Base-by-base conservation (phyloP, 2,329 filamentous ascomycete species). In the Ascochyta viciae-villosae region DNA sequence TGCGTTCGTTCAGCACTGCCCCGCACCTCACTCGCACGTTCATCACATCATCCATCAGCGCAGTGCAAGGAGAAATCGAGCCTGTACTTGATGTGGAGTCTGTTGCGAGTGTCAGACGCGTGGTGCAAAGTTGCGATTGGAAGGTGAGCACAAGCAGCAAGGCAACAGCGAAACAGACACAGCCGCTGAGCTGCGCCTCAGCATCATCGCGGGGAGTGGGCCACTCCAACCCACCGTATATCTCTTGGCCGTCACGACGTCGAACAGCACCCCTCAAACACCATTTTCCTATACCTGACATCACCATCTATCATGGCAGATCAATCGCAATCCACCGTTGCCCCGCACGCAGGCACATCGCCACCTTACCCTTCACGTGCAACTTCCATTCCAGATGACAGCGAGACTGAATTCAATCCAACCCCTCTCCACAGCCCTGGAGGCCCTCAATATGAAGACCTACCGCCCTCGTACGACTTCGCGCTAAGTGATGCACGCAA, bases 401-500 rank as follows among this genome's bases (percentile, higher is more conserved):
- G 70, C 9, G 70, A 73, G 33, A 62, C 70, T 3, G 71, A 74
- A 0, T 68, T 65, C 19, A 65, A 68, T 22, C 69, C 69, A 4
- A 75, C 72, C 1, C 72, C 72, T 19, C 24, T 64, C 3, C 63
- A 70, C 23, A 73, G 70, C 43, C 71, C 70, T 6, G 60, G 60
- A 22, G 72, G 73, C 10, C 71, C 71, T 1, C 69, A 66, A 13
- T 75, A 74, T 44, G 70, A 74, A 44, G 74, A 76, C 46, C 58
- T 75, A 3, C 74, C 74, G 19, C 74, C 74, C 1, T 70, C 72
- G 0, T 76, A 76, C 47, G 71, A 74, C 39, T 68, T 76, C 53
- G 74, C 73, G 6, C 68, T 72, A 3, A 58, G 63, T 26, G 67
- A 75, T 49, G 65, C 67, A 26, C 64, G 65, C 40, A 64, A 65